These are phyloP conservation scores for Collybia sp. DNA, from an alignment of 768 basidiomycete genomes.

Conservation along the genomic window DNA sequence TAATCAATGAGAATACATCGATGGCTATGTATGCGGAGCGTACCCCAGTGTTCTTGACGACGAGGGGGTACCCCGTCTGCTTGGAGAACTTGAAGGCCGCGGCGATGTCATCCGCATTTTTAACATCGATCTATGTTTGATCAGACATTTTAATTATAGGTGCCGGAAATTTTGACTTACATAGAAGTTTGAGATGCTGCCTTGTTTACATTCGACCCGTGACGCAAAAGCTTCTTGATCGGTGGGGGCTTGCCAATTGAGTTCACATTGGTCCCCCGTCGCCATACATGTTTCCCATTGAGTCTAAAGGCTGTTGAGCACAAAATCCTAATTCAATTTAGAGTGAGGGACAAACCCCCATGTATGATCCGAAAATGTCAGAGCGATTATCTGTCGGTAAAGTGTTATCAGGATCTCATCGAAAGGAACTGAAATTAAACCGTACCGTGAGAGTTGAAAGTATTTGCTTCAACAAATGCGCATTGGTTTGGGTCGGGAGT, in stretches of 20 bases:
- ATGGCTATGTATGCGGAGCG: conserved; percentile 9
- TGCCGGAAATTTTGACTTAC: conserved; percentile 18
- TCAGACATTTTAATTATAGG: neutral
- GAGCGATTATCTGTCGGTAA: conserved; percentile 5
- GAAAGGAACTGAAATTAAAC: neutral
- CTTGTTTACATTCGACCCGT: conserved; percentile 26
- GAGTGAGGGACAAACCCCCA: neutral
- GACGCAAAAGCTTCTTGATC: conserved; percentile 17
- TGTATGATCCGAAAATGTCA: neutral
- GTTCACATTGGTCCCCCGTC: conserved; percentile 38
- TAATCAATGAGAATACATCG: neutral
- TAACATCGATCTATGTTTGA: conserved; percentile 35
- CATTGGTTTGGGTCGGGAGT: neutral
- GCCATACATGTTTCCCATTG: conserved; percentile 58
- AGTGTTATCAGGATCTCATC: conserved; percentile 6
- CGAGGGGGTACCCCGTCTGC: conserved; percentile 30
- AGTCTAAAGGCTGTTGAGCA: conserved; percentile 11
- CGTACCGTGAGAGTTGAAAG: neutral
- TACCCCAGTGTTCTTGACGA: conserved; percentile 50
- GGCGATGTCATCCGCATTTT: conserved; percentile 29
- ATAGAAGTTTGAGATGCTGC: conserved; percentile 33
- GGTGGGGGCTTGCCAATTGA: conserved; percentile 31
- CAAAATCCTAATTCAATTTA: neutral
- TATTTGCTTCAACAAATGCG: neutral
- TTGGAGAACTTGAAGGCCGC: conserved; percentile 41